Base-by-base conservation (phyloP, 805 yeast species). In the Saccharomycopsis schoenii region DNA sequence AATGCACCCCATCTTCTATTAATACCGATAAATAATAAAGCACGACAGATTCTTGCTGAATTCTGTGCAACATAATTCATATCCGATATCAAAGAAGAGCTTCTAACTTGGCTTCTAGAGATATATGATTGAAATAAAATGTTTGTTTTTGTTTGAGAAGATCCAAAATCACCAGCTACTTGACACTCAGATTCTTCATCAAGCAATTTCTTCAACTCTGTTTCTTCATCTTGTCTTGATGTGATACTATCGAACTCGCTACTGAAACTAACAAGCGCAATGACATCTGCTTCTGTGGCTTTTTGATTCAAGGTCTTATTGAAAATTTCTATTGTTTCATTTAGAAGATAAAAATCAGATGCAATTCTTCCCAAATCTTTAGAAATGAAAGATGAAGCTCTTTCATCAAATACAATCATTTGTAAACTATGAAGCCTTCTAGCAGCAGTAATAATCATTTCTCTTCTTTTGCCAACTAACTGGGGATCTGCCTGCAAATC, bases 311-410 rank as follows among this genome's bases (percentile, higher is more conserved):
- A 79, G 81, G 88, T 81, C 66, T 85, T 87, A 69, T 90, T 93
- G 76, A 94, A 93, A 1, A 91, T 81, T 70, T 94, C 98, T 47
- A 96, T 85, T 36, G 96, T 83, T 66, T 88, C 89, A 70, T 88
- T 86, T 62, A 92, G 74, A 58, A 94, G 75, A 69, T 94, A 94
- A 70, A 92, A 94, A 66, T 94, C 99, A 1, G 97, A 89, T 0
- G 99, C 96, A 52, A 93, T 83, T 68, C 99, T 80, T 6, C 99
- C 99, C 57, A 90, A 75, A 72, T 94, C 98, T 65, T 93, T 94
- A 1, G 97, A 76, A 29, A 84, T 81, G 61, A 94, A 83, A 1
- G 92, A 82, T 58, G 87, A 86, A 0, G 96, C 83, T 41, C 83
- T 76, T 63, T 92, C 97, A 68, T 94, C 97, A 71, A 83, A 93